Conservation (phyloP, 768 basidiomycete species). For the Phaeotremella fagi region DNA sequence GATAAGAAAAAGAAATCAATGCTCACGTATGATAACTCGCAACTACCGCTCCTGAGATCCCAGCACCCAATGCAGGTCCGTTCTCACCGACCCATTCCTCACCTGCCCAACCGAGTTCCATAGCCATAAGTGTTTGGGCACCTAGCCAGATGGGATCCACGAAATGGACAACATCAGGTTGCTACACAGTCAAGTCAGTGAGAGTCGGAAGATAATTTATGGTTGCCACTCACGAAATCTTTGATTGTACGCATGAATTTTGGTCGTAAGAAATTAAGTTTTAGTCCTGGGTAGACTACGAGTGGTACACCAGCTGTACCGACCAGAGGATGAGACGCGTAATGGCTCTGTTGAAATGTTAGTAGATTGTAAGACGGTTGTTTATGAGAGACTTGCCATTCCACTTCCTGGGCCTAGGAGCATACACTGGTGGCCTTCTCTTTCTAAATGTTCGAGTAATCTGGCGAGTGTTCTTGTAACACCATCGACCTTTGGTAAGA, state of each 20-base stretch:
- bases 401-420: conserved; percentile 51
- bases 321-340: conserved; percentile 51
- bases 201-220: not conserved
- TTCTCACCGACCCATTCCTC: conserved; percentile 42
- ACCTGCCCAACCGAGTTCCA: conserved; percentile 50
- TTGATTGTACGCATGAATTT: conserved; percentile 48
- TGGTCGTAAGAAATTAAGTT: conserved; percentile 52
- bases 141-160: conserved; percentile 55
- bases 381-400: conserved; percentile 32
- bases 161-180: conserved; percentile 53
- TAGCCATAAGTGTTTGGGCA: conserved; percentile 51
- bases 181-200: conserved; percentile 13
- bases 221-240: conserved; percentile 40
- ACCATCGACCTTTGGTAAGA: conserved; percentile 53
- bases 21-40: conserved; percentile 51
- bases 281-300: conserved; percentile 50
- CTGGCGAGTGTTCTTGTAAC: conserved; percentile 52
- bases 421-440: conserved; percentile 52
- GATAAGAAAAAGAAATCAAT: not conserved
- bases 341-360: conserved; percentile 30
- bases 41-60: conserved; percentile 47
- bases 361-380: not conserved
- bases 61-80: conserved; percentile 38
- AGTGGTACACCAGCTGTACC: conserved; percentile 51
- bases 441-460: conserved; percentile 51